A percentile compares a stretch with the other conserved stretches of the same genome.
Conservation (phyloP, 495 filamentous ascomycete genomes). For the Clohesyomyces aquaticus region DNA sequence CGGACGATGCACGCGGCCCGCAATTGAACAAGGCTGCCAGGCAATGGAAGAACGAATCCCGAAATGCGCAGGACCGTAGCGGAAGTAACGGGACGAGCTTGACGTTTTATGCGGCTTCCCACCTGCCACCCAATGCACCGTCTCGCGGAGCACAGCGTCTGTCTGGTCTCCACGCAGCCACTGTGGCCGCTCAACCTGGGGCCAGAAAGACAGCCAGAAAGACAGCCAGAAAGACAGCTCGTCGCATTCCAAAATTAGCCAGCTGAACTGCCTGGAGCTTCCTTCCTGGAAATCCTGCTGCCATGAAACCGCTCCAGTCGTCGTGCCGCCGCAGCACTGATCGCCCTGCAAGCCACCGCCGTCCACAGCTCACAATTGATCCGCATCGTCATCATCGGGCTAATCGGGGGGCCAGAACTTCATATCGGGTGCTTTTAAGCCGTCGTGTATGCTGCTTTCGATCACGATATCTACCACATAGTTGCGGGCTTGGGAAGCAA, state of each 20-base stretch:
- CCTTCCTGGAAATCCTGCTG: background rate
- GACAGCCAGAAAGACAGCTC: background rate
- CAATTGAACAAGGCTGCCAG: too few species aligned
- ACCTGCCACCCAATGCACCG: background rate
- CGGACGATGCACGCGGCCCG: too few species aligned
- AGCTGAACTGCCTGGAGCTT: conserved; percentile 6
- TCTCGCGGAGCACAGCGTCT: background rate
- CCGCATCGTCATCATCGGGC: conserved; percentile 4
- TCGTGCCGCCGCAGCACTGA: conserved; percentile 5
- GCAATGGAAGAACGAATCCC: too few species aligned
- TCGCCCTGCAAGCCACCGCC: conserved; percentile 10
- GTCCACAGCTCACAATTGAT: background rate
- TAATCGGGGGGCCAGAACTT: background rate
- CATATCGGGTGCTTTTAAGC: background rate
- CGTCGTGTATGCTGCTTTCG: background rate
- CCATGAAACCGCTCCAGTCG: conserved; percentile 4
- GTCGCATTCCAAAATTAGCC: conserved; percentile 2
- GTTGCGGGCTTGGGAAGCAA: background rate
- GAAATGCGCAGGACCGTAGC: background rate
- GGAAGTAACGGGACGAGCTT: background rate
- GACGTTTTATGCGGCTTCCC: conserved; percentile 5
- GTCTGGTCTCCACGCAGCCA: background rate
- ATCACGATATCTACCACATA: too few species aligned
- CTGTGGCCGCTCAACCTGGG: background rate
- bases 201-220: too few species aligned